phyloP scores from a whole-genome alignment of 768 basidiomycete species.

The Dendrothele bispora region DNA sequence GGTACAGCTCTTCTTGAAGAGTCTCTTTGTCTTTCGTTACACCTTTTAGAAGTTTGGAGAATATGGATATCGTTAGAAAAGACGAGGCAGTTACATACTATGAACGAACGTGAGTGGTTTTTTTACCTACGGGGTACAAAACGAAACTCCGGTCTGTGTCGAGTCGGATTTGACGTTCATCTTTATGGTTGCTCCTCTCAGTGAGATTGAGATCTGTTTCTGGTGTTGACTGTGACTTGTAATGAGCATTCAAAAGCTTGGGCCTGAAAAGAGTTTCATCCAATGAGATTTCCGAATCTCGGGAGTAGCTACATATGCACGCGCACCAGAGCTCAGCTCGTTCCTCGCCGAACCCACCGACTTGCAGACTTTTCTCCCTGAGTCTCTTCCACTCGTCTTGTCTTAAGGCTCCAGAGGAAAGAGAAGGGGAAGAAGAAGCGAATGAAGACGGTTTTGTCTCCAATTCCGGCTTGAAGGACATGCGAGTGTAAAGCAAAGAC shows the following conservation, averaged over 20 bases:
- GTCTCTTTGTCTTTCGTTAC: slow-evolving; percentile 42
- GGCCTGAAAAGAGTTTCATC: slow-evolving; percentile 33
- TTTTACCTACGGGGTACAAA: slow-evolving; percentile 84
- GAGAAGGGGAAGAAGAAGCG: too few species aligned
- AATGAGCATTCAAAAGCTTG: slow-evolving; percentile 31
- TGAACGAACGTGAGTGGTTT: slow-evolving; percentile 6
- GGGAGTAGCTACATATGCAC: slow-evolving; percentile 6
- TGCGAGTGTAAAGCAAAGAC: too few species aligned
- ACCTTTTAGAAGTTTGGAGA: slow-evolving; percentile 9
- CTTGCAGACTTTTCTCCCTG: slow-evolving; percentile 49
- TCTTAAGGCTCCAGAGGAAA: too few species aligned
- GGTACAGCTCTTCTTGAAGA: slow-evolving; percentile 67
- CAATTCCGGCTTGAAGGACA: too few species aligned
- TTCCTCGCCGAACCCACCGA: slow-evolving; percentile 64
- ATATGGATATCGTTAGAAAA: slow-evolving; percentile 8
- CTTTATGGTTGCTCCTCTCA: slow-evolving; percentile 44
- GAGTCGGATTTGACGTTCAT: slow-evolving; percentile 84
- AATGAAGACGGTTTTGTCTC: too few species aligned
- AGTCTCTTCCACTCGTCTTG: too few species aligned
- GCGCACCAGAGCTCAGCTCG: slow-evolving; percentile 59
- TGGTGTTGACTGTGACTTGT: slow-evolving; percentile 5
- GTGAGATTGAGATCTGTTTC: background rate
- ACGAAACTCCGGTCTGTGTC: slow-evolving; percentile 95
- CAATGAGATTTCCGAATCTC: too few species aligned
- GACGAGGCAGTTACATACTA: slow-evolving; percentile 4